Evolutionary conservation across 176 grass and related monocot species (phyloP).

Genomic region (Ensete ventricosum): DNA sequence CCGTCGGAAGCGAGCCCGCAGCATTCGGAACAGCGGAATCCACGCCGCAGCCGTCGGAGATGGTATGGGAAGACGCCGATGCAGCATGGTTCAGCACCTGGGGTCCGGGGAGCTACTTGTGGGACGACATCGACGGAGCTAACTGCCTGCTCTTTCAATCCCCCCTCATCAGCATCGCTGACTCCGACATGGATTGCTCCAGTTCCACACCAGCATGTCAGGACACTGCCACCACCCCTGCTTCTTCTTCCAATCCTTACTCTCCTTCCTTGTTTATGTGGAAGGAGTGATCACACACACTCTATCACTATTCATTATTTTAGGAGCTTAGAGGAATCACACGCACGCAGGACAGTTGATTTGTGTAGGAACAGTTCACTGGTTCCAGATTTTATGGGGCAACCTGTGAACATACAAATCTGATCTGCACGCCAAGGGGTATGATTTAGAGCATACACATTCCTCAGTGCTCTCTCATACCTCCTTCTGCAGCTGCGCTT

Average conservation of each 20-base stretch:
- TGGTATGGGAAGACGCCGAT: constrained; percentile 62
- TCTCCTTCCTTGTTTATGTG: constrained; percentile 31
- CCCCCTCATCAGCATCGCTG: constrained; percentile 2
- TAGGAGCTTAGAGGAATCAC: too few species aligned
- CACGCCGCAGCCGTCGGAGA: constrained; percentile 9
- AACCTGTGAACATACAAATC: constrained; percentile 29
- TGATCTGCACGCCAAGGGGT: background rate
- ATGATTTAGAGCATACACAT: background rate
- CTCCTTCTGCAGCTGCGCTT: background rate
- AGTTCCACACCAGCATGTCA: background rate
- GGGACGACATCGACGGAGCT: constrained; percentile 91
- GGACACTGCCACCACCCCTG: background rate
- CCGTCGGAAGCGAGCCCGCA: background rate
- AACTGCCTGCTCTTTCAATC: constrained; percentile 70
- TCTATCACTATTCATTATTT: too few species aligned
- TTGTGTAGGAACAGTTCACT: constrained; percentile 7
- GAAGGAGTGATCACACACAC: constrained; percentile 30
- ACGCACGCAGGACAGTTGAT: too few species aligned
- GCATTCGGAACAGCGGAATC: background rate
- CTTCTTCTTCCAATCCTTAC: constrained; percentile 10
- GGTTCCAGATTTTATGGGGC: constrained; percentile 44
- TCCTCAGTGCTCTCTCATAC: background rate
- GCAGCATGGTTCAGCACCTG: constrained; percentile 91
- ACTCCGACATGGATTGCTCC: background rate
- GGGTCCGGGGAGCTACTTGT: constrained; percentile 80